Evolutionary conservation across 768 basidiomycete genomes (phyloP).

Genomic region (Phylloporus arenicola): DNA sequence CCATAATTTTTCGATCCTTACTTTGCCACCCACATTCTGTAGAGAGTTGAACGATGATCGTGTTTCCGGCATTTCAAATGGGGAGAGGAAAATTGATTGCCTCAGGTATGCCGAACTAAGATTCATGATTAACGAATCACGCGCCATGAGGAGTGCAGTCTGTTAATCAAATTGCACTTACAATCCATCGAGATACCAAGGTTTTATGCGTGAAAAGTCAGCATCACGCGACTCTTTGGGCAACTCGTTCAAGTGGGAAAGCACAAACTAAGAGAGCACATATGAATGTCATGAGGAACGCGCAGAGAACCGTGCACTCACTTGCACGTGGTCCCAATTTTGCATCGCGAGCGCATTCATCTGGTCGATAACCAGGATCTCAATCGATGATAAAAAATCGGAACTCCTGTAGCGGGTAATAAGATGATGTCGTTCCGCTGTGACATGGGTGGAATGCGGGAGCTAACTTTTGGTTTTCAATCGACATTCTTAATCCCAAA

Average conservation of each 20-base stretch:
- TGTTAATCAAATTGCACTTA: slow-evolving; percentile 38
- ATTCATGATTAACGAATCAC: not conserved
- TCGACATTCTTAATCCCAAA: slow-evolving; percentile 80
- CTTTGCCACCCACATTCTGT: slow-evolving; percentile 81
- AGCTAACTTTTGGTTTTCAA: slow-evolving; percentile 89
- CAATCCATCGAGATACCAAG: slow-evolving; percentile 97
- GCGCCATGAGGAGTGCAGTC: slow-evolving; percentile 69
- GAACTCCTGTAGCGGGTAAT: slow-evolving; percentile 49
- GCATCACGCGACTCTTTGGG: slow-evolving; percentile 91
- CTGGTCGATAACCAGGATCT: slow-evolving; percentile 87
- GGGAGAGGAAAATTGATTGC: slow-evolving; percentile 82
- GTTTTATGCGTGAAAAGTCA: slow-evolving; percentile 95
- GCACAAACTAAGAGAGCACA: slow-evolving; percentile 58
- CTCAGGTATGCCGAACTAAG: slow-evolving; percentile 77
- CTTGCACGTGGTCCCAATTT: slow-evolving; percentile 98
- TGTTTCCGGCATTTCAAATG: slow-evolving; percentile 86
- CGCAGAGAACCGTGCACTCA: slow-evolving; percentile 27
- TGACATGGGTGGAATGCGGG: not conserved
- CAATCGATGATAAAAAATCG: slow-evolving; percentile 92
- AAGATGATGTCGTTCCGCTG: not conserved
- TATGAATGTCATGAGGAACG: not conserved
- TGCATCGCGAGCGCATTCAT: slow-evolving; percentile 94
- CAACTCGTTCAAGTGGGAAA: slow-evolving; percentile 79
- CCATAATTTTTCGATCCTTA: no score
- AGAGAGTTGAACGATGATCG: slow-evolving; percentile 76